Evolutionary conservation across 2,329 filamentous ascomycete species (phyloP), one percentile per base, ranked within the genome.

Genomic region (Aspergillus sergii): DNA sequence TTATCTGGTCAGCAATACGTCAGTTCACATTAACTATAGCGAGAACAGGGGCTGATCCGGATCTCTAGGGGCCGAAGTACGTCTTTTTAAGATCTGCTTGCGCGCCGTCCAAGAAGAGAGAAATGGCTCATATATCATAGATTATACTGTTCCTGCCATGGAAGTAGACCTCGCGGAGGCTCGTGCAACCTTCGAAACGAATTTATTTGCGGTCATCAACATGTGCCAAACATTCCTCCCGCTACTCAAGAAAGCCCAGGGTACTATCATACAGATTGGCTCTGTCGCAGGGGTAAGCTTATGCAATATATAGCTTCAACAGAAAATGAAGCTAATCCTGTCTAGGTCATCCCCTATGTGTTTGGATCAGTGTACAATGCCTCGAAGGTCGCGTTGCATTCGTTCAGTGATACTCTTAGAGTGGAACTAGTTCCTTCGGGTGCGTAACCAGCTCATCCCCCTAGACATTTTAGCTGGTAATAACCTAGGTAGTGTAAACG

Each of bases 1-100:
- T 68, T 82, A 83, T 66, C 77, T 88, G 14, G 82, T 87, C 68
- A 88, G 88, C 72, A 88, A 88, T 76, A 86, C 86, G 61, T 79
- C 63, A 72, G 76, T 74, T 21, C 30, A 26, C 6, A 58, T 6
- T 14, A 34, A 10, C 30, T 26, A 30, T 51, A 45, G 34, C 56
- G 59, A 50, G 60, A 26, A n/a, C n/a, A 5, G 39, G 56, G 55
- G 50, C 57, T 69, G 43, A 70, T 55, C 55, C 43, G 23, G 51
- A 16, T 30, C 5, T 54, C 39, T 45, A 72, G 75, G 28, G 75
- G 74, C 28, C 72, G 72, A 58, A 76, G 74, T 76, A 72, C 57
- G 74, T 69, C 26, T 46, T 6, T 32, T 9, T 21, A n/a, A 9
- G 36, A 46, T 58, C 9, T 23, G 23, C 45, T 14, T 50, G 26